Conservation (phyloP, 208 protist genomes). For the Crithidia fasciculata region DNA sequence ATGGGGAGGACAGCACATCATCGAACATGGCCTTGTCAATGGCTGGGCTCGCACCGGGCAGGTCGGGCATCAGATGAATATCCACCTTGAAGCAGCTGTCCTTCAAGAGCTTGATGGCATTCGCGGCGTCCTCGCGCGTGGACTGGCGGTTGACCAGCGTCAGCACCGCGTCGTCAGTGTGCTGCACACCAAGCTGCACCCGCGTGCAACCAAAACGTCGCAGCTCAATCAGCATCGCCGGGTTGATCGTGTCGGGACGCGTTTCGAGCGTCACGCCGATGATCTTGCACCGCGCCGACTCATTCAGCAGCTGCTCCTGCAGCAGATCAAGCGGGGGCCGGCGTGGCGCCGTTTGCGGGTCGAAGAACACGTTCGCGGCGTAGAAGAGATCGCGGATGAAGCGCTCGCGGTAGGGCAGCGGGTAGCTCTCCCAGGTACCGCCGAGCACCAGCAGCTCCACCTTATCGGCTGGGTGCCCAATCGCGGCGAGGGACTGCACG, state of each 20-base stretch:
- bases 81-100: conserved; percentile 99
- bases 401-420: conserved; percentile 90
- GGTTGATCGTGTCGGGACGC: conserved; percentile 97
- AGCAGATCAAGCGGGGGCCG: conserved; percentile 66
- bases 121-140: conserved; percentile 92
- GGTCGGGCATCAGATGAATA: conserved; percentile 99
- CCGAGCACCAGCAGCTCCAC: conserved; percentile 99
- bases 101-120: conserved; percentile 96
- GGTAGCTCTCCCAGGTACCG: conserved; percentile 99
- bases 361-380: conserved; percentile 85
- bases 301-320: conserved; percentile 93
- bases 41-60: conserved; percentile 95
- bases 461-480: conserved; percentile 93
- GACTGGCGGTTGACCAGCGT: conserved; percentile 94
- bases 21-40: conserved; percentile 95
- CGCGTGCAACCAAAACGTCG: conserved; percentile 95
- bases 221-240: conserved; percentile 91
- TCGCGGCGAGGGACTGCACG: conserved; percentile 76
- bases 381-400: conserved; percentile 92
- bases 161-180: conserved; percentile 97
- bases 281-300: conserved; percentile 94
- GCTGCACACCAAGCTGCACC: conserved; percentile 99
- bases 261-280: conserved; percentile 99
- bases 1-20: conserved; percentile 95
- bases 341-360: conserved; percentile 30